Evolutionary conservation across 225 moss, liverwort and hornwort genomes (phyloP).

Genomic region (Sphagnum tenellum): DNA sequence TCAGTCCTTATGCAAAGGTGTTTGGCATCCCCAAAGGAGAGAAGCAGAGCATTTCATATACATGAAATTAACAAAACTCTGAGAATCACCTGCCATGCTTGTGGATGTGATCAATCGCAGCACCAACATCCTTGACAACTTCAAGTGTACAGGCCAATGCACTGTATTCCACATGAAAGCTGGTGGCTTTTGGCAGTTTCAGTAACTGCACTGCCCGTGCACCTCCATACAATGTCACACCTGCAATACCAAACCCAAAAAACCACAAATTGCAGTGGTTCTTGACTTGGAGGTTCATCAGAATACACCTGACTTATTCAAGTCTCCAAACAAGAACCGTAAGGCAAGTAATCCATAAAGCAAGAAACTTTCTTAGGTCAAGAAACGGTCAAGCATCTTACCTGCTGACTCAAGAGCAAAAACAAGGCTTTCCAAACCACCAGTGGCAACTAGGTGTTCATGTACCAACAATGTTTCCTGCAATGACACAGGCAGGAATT

Average conservation of each 20-base stretch:
- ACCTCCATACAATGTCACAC: constrained; percentile 74
- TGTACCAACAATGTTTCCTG: constrained; percentile 94
- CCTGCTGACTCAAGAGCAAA: constrained; percentile 67
- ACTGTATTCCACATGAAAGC: constrained; percentile 71
- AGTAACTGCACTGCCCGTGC: constrained; percentile 53
- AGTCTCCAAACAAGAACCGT: too few relatives aligned
- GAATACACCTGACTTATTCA: too few relatives aligned
- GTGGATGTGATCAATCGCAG: constrained; percentile 87
- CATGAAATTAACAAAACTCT: too few relatives aligned
- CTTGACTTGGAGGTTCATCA: too few relatives aligned
- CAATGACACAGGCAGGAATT: not conserved
- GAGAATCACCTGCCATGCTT: constrained; percentile 66
- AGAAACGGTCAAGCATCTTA: constrained; percentile 3
- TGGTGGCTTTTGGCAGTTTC: constrained; percentile 57
- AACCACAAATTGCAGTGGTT: too few relatives aligned
- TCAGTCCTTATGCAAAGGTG: not conserved
- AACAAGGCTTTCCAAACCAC: constrained; percentile 51
- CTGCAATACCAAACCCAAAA: constrained; percentile 22
- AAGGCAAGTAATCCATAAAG: too few relatives aligned
- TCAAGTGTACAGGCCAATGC: constrained; percentile 73
- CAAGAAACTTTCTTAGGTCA: too few relatives aligned
- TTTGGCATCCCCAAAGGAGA: not conserved
- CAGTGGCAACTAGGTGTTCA: constrained; percentile 45
- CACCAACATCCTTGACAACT: constrained; percentile 74
- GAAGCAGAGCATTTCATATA: too few relatives aligned